Percentiles rank a stretch among this genome's conserved stretches.
These are phyloP conservation scores for Elaeis oleifera DNA, from an alignment of 202 grass and related monocot genomes.

Conservation along the genomic window DNA sequence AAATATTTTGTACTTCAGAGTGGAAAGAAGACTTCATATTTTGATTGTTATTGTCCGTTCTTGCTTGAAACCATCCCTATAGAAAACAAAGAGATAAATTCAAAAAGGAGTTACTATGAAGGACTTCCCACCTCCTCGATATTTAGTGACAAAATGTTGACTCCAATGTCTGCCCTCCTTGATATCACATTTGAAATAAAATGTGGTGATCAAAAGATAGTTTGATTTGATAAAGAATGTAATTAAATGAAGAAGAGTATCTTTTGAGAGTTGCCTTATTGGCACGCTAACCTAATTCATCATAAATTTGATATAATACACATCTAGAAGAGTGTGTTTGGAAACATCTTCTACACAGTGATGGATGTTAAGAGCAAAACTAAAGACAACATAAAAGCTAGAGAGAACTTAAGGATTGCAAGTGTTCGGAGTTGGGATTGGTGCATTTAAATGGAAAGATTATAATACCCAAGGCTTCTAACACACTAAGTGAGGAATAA, in stretches of 20 bases:
- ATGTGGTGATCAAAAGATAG: no score
- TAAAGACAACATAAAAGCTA: conserved; percentile 15
- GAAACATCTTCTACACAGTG: no score
- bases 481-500: neutral
- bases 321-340: no score
- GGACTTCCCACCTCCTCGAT: neutral
- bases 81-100: neutral
- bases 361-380: neutral
- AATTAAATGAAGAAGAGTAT: neutral
- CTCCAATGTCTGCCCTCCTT: no score
- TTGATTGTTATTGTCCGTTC: no score
- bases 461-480: neutral
- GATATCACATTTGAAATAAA: no score
- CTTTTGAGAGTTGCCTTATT: conserved; percentile 10
- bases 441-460: neutral
- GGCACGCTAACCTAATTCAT: neutral
- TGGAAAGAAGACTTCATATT: no score
- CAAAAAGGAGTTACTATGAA: neutral
- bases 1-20: neutral
- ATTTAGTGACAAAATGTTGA: neutral
- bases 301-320: neutral
- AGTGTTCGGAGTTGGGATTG: neutral
- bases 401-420: neutral
- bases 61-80: neutral
- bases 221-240: neutral